These are phyloP conservation scores for Suillus lakei DNA, from an alignment of 768 basidiomycete species.

Conservation along the genomic window DNA sequence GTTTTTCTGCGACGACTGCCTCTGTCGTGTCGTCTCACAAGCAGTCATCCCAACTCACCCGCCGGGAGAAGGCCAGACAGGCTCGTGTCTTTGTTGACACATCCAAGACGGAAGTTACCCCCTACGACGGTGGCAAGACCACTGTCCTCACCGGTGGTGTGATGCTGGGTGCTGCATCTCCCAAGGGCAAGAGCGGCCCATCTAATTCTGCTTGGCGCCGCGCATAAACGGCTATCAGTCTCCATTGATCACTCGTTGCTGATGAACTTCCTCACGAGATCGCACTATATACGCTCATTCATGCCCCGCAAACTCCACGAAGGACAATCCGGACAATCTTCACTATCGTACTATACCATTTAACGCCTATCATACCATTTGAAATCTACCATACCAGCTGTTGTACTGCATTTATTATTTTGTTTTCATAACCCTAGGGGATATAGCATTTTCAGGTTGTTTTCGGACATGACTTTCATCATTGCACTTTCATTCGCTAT, in stretches of 20 bases:
- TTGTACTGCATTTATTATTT: slow-evolving; percentile 24
- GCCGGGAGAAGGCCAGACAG: slow-evolving; percentile 70
- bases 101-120: slow-evolving; percentile 77
- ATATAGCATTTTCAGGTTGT: slow-evolving; percentile 29
- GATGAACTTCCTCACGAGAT: slow-evolving; percentile 7
- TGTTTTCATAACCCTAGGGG: slow-evolving; percentile 22
- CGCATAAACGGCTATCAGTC: slow-evolving; percentile 37
- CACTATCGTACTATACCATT: slow-evolving; percentile 37
- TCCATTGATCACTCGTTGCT: not conserved
- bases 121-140: slow-evolving; percentile 88
- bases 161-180: slow-evolving; percentile 66
- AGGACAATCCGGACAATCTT: slow-evolving; percentile 27
- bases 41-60: slow-evolving; percentile 58
- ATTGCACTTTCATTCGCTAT: slow-evolving; percentile 13
- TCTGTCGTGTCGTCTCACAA: slow-evolving; percentile 53
- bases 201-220: slow-evolving; percentile 55
- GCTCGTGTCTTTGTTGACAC: slow-evolving; percentile 75
- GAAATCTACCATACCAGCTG: too few relatives aligned
- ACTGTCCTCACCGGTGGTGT: slow-evolving; percentile 87
- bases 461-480: not conserved
- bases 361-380: slow-evolving; percentile 35
- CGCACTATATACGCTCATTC: slow-evolving; percentile 21
- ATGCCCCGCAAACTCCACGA: slow-evolving; percentile 27
- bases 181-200: slow-evolving; percentile 32
- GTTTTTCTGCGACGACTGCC: slow-evolving; percentile 68